Evolutionary conservation across 2,329 filamentous ascomycete species (phyloP).

Genomic region (Lachnum nothofagi): DNA sequence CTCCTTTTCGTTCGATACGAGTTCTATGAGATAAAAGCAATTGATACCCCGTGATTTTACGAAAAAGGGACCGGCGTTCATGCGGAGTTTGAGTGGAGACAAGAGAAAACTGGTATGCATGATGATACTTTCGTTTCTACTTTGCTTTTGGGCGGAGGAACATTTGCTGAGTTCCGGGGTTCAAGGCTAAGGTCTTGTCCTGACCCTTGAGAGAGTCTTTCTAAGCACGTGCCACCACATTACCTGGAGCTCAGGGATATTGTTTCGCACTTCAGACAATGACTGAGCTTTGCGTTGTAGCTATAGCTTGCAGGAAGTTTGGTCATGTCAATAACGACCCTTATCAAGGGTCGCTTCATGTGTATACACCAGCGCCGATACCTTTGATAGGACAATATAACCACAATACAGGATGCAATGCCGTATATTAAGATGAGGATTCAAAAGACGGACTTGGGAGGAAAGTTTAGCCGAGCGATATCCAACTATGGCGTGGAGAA

Average conservation of each 20-base stretch:
- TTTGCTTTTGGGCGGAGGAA: background rate
- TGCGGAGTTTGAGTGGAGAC: background rate
- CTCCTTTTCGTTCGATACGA: slow-evolving; percentile 66
- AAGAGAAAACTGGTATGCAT: slow-evolving; percentile 6
- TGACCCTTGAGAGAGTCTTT: slow-evolving; percentile 2
- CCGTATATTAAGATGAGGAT: too few relatives aligned
- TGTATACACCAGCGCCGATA: background rate
- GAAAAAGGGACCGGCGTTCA: slow-evolving; percentile 12
- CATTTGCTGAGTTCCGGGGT: slow-evolving; percentile 6
- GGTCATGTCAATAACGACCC: background rate
- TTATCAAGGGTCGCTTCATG: background rate
- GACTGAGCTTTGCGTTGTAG: slow-evolving; percentile 2
- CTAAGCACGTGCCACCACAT: slow-evolving; percentile 6
- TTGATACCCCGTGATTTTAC: slow-evolving; percentile 27
- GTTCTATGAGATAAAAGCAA: slow-evolving; percentile 32
- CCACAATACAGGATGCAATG: background rate
- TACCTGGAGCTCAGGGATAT: background rate
- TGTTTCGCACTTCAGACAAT: background rate
- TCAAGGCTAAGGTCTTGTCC: slow-evolving; percentile 2
- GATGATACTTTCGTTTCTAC: background rate
- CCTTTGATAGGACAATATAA: background rate
- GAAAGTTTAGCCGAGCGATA: too few relatives aligned
- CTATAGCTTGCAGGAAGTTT: background rate
- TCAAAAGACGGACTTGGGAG: too few relatives aligned
- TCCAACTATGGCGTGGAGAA: too few relatives aligned